Base-by-base conservation (phyloP, 768 basidiomycete species). In the Ramaria sp. region DNA sequence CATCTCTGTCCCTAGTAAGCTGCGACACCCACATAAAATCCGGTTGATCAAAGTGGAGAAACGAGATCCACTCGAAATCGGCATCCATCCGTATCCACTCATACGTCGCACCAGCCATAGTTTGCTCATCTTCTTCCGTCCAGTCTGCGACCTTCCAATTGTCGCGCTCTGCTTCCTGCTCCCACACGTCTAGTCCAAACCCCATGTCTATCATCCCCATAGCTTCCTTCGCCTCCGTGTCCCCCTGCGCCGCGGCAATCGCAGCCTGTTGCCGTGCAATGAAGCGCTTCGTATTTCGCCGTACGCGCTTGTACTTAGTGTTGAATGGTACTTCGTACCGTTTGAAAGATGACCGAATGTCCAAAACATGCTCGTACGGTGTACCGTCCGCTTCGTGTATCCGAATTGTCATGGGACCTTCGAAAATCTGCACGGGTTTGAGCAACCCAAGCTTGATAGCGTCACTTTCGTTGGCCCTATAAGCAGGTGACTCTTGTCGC, bases 21-120 rank as follows among this genome's bases (percentile, higher is more conserved):
- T 98, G 96, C 41, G 86, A 91, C 20, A 95, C 88, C 93, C 94
- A 99, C 91, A 95, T 95, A 65, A 93, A 98, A 73, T 94, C 93
- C 43, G 91, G 91, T 72, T 97, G 92, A 51, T 94, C 88, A 61
- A 95, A 98, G 60, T 83, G 83, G 60, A 97, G 80, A 39, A 78
- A 79, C n/a, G 91, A 88, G 54, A 98, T 88, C 96, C 96, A 99
- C 72, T 99, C 96, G 68, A 96, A 94, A 67, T 99, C 96, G 15
- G 96, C 93, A 66, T 99, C 96, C 78, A 98, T 90, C 60, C 96
- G 77, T 58, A 99, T 98, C 95, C 95, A 99, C 71, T 99, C 96
- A 70, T 97, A 99, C 3, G 92, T 95, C 60, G 95, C 94, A 17
- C 90, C 90, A 39, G 87, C 84, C 91, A 98, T 95, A 43, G 79